Evolutionary conservation across 441 rosid genomes (phyloP).

Genomic region (Jatropha multifida): DNA sequence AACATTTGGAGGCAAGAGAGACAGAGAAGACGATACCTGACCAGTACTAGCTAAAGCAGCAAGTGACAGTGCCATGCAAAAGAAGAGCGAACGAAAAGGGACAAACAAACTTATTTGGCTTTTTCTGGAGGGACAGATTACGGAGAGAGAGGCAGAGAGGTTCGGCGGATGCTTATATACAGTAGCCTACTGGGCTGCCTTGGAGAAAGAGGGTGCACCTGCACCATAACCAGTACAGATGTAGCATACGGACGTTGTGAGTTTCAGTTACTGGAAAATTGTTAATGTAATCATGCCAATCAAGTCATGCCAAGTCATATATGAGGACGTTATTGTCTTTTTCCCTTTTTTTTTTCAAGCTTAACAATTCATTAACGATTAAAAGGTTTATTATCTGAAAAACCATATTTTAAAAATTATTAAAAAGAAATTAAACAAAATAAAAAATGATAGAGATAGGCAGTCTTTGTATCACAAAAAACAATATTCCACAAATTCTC

Average conservation of each 20-base stretch:
- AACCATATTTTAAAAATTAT: too few species aligned
- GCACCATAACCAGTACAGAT: neutral
- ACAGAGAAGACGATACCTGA: neutral
- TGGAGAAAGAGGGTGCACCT: neutral
- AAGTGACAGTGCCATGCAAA: constrained; percentile 36
- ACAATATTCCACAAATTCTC: too few species aligned
- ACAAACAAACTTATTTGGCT: constrained; percentile 25
- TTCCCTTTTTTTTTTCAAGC: too few species aligned
- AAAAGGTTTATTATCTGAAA: too few species aligned
- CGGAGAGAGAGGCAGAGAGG: neutral
- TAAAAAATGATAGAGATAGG: too few species aligned
- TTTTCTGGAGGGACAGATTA: neutral
- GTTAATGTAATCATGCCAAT: neutral
- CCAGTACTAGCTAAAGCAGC: constrained; percentile 7
- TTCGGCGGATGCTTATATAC: neutral
- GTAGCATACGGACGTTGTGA: neutral
- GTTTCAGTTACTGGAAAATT: too few species aligned
- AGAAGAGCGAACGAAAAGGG: constrained; percentile 10
- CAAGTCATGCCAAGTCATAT: neutral
- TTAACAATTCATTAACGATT: too few species aligned
- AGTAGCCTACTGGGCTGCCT: too few species aligned
- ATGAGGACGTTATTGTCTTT: too few species aligned
- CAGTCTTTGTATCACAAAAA: too few species aligned
- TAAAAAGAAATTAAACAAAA: too few species aligned
- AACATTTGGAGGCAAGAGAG: neutral